These are phyloP conservation scores for Sordariomycetes sp. DNA, from an alignment of 2,329 filamentous ascomycete species.

Conservation along the genomic window DNA sequence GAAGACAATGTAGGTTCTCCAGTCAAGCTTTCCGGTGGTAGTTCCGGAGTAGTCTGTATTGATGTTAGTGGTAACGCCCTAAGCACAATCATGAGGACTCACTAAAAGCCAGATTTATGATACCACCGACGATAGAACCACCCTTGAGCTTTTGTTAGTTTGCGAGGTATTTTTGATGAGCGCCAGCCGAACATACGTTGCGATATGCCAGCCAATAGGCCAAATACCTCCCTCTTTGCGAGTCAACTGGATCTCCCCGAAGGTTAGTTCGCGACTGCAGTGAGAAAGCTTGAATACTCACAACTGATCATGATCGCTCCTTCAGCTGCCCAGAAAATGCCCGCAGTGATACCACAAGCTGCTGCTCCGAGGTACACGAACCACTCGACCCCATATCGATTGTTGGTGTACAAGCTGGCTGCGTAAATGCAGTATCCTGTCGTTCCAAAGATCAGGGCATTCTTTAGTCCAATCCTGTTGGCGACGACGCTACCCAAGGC, in stretches of 20 bases:
- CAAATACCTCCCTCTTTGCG: background rate
- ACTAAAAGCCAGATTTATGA: no score
- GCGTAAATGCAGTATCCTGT: slow-evolving; percentile 60
- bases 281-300: slow-evolving; percentile 27
- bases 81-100: no score
- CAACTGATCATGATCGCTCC: slow-evolving; percentile 65
- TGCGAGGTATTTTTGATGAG: no score
- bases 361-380: slow-evolving; percentile 59
- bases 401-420: slow-evolving; percentile 64
- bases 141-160: no score
- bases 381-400: slow-evolving; percentile 61
- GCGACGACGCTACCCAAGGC: slow-evolving; percentile 56
- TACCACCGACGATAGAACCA: no score
- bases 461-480: slow-evolving; percentile 60
- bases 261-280: background rate
- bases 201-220: background rate
- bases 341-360: slow-evolving; percentile 60
- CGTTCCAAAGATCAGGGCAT: slow-evolving; percentile 62
- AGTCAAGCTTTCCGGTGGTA: no score
- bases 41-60: no score
- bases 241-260: background rate
- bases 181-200: background rate
- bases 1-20: no score
- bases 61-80: no score
- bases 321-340: slow-evolving; percentile 69